Conservation (phyloP, 2,329 filamentous ascomycete species). For the Nemania abortiva region DNA sequence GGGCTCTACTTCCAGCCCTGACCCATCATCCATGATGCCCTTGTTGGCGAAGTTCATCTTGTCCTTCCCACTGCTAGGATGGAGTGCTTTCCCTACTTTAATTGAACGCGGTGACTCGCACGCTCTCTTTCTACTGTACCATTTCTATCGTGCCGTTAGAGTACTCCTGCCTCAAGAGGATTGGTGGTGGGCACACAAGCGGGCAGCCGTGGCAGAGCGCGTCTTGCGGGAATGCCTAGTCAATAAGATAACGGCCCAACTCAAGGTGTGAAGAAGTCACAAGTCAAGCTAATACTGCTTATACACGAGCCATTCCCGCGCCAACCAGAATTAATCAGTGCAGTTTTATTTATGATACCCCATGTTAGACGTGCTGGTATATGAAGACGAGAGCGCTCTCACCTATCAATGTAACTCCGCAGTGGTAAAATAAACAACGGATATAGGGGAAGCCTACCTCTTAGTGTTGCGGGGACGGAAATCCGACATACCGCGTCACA, state of each 20-base stretch:
- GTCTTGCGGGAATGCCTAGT: slow-evolving; percentile 17
- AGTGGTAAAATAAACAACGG: neutral
- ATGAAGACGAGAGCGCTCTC: neutral
- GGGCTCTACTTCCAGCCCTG: neutral
- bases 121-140: slow-evolving; percentile 32
- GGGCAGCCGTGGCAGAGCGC: slow-evolving; percentile 21
- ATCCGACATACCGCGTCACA: neutral
- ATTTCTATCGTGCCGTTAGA: slow-evolving; percentile 30
- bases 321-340: neutral
- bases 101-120: slow-evolving; percentile 25
- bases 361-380: neutral
- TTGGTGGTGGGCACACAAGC: slow-evolving; percentile 33
- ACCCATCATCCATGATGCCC: neutral
- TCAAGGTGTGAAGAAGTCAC: neutral
- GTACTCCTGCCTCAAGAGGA: slow-evolving; percentile 11
- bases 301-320: neutral
- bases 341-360: neutral
- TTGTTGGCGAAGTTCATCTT: slow-evolving; percentile 25
- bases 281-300: too few relatives aligned
- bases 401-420: neutral
- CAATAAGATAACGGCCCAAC: neutral
- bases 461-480: neutral
- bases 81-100: slow-evolving; percentile 28
- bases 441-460: too few relatives aligned
- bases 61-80: slow-evolving; percentile 27